A percentile compares a stretch with the other conserved stretches of the same genome.
These are phyloP conservation scores for Nicotiana undulata DNA, from an alignment of 257 asterid genomes.

Conservation along the genomic window DNA sequence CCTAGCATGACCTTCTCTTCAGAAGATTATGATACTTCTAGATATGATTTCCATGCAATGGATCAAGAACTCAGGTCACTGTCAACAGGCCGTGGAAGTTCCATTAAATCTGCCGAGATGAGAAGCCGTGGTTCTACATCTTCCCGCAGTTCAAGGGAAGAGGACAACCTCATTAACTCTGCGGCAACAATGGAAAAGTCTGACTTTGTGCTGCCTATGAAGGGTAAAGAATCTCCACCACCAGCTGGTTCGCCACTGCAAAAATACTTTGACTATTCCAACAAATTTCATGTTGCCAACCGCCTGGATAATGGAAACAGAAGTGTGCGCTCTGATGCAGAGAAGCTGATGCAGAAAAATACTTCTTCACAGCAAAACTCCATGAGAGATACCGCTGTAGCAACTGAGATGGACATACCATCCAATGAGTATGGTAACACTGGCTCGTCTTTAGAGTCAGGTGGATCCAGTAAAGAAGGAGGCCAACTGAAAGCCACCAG, in stretches of 20 bases:
- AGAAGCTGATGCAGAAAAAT: slow-evolving; percentile 28
- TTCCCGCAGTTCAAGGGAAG: slow-evolving; percentile 37
- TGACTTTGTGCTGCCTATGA: slow-evolving; percentile 21
- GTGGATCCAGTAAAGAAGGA: slow-evolving; percentile 45
- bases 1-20: slow-evolving; percentile 43
- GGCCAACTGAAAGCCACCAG: slow-evolving; percentile 32
- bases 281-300: slow-evolving; percentile 29
- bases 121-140: slow-evolving; percentile 35
- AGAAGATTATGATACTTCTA: slow-evolving; percentile 52
- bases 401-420: slow-evolving; percentile 76
- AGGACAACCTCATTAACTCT: slow-evolving; percentile 22
- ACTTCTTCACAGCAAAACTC: slow-evolving; percentile 19
- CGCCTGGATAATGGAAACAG: slow-evolving; percentile 33
- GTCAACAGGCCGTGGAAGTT: slow-evolving; percentile 23
- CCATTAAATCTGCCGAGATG: slow-evolving; percentile 22
- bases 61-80: slow-evolving; percentile 35
- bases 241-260: slow-evolving; percentile 56
- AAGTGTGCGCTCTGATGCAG: slow-evolving; percentile 43
- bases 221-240: slow-evolving; percentile 34
- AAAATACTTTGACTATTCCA: slow-evolving; percentile 60
- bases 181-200: slow-evolving; percentile 18
- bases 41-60: slow-evolving; percentile 52
- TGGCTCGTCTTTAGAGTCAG: slow-evolving; percentile 68
- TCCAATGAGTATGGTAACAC: slow-evolving; percentile 68
- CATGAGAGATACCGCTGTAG: slow-evolving; percentile 37